Conservation (phyloP, 2,329 filamentous ascomycete species). For the Orbilia brochopaga region DNA sequence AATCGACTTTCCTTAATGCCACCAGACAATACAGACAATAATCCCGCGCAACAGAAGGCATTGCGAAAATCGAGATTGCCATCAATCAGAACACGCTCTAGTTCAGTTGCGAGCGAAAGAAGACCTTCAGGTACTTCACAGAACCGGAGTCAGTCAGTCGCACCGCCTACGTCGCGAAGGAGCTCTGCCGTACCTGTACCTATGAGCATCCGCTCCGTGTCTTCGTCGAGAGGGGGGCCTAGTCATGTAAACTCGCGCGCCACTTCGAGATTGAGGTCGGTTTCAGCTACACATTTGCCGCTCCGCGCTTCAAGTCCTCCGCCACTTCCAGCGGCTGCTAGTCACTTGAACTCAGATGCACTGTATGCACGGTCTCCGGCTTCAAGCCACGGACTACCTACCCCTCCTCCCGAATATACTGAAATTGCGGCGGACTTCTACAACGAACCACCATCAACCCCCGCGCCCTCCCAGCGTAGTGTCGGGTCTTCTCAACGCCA, state of each 20-base stretch:
- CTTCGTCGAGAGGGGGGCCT: conserved; percentile 5
- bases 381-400: conserved; percentile 23
- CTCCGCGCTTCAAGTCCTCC: conserved; percentile 28
- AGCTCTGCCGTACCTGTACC: conserved; percentile 10
- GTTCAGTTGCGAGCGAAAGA: conserved; percentile 17
- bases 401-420: conserved; percentile 46
- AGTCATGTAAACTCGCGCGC: conserved; percentile 9
- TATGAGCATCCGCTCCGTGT: not conserved
- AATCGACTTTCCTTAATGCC: conserved; percentile 44
- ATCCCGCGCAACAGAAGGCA: conserved; percentile 5
- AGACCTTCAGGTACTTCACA: conserved; percentile 9
- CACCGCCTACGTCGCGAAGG: conserved; percentile 29
- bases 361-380: conserved; percentile 10
- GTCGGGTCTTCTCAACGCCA: conserved; percentile 26
- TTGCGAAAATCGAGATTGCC: conserved; percentile 11
- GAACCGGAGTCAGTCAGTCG: conserved; percentile 34
- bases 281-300: conserved; percentile 33
- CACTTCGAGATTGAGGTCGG: conserved; percentile 20
- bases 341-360: conserved; percentile 18
- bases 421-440: conserved; percentile 34
- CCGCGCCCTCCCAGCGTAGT: not conserved
- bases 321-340: conserved; percentile 18
- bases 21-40: conserved; percentile 19
- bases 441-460: conserved; percentile 9
- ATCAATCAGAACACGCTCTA: conserved; percentile 19